phyloP scores from a whole-genome alignment of 148 eudicot genomes.

The Pharnaceum exiguum region DNA sequence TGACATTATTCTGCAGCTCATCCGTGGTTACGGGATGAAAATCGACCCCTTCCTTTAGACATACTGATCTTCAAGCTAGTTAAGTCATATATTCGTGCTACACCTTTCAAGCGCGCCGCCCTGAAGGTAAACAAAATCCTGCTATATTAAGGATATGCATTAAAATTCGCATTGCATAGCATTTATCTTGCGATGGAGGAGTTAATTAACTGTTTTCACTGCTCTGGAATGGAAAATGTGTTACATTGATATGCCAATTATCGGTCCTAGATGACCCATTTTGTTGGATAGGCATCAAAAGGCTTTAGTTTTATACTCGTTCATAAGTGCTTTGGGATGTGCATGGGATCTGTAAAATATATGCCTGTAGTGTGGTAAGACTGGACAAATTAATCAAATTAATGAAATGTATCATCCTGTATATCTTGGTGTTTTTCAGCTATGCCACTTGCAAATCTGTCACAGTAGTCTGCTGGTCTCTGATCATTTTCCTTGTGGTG shows the following conservation, averaged over 20 bases:
- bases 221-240: no score
- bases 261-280: no score
- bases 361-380: no score
- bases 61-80: constrained; percentile 62
- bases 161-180: neutral
- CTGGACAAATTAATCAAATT: no score
- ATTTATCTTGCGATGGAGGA: no score
- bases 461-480: neutral
- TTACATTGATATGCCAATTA: no score
- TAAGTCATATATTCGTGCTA: constrained; percentile 64
- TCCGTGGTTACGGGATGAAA: constrained; percentile 84
- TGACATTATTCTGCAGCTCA: constrained; percentile 62
- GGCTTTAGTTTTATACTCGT: no score
- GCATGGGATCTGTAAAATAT: no score
- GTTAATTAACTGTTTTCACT: no score
- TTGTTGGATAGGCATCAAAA: no score
- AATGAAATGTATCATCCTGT: neutral
- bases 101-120: constrained; percentile 84
- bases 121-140: constrained; percentile 47
- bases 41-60: constrained; percentile 62
- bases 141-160: neutral
- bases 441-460: neutral
- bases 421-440: neutral
- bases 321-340: no score
- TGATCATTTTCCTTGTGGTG: no score